These are phyloP conservation scores for Trifolium fragiferum DNA, from an alignment of 306 rosid species.

Conservation along the genomic window DNA sequence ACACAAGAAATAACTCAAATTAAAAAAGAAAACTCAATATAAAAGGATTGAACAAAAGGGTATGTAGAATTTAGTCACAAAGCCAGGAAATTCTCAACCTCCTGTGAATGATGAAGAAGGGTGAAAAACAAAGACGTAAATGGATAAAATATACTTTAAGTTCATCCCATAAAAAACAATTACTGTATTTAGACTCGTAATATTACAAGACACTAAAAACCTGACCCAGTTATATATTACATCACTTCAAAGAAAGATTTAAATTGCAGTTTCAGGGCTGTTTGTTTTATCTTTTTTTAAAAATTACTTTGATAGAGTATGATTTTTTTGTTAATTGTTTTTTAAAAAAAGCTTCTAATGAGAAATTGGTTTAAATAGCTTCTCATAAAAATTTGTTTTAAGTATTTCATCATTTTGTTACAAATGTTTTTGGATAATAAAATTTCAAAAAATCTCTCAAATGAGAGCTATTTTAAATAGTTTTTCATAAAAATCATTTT, in stretches of 20 bases:
- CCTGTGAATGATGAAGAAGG: background rate
- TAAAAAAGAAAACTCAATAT: background rate
- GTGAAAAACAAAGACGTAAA: background rate
- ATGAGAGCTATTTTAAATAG: too few relatives aligned
- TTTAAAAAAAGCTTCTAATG: too few relatives aligned
- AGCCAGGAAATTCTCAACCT: background rate
- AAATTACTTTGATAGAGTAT: too few relatives aligned
- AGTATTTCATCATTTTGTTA: too few relatives aligned
- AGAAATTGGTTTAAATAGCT: too few relatives aligned
- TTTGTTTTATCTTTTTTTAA: too few relatives aligned
- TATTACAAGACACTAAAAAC: background rate
- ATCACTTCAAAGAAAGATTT: background rate
- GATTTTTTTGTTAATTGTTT: too few relatives aligned
- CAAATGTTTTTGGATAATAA: too few relatives aligned
- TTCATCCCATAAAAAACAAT: too few relatives aligned
- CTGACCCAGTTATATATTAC: background rate
- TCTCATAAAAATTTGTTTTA: too few relatives aligned
- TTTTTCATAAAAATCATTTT: too few relatives aligned
- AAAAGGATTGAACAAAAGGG: conserved; percentile 12
- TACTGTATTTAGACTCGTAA: background rate
- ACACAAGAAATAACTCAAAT: background rate
- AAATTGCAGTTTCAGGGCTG: background rate
- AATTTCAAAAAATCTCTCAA: too few relatives aligned
- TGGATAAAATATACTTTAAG: background rate
- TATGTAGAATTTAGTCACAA: background rate